These are phyloP conservation scores for Bolboschoenoplectus hybrid DNA, from an alignment of 202 grass and related monocot genomes.

Conservation along the genomic window DNA sequence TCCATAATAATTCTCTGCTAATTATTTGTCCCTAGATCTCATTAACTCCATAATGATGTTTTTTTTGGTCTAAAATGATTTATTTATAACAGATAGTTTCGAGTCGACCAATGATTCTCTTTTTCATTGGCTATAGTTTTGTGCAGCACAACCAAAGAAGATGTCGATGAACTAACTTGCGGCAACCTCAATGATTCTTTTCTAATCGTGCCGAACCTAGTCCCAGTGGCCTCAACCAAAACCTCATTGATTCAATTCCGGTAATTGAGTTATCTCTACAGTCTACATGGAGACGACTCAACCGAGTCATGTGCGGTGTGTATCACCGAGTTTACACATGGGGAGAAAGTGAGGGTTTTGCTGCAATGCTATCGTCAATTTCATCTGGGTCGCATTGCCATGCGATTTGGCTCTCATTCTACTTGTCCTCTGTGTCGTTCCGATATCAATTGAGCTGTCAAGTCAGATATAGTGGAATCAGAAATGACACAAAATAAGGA, in stretches of 20 bases:
- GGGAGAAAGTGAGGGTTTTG: constrained; percentile 52
- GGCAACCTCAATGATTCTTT: background rate
- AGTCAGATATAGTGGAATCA: background rate
- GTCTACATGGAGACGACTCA: background rate
- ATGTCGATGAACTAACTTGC: background rate
- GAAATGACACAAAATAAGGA: background rate
- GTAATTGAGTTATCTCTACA: background rate
- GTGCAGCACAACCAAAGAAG: background rate
- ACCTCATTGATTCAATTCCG: background rate
- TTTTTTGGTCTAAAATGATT: too few species aligned
- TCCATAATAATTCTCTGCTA: too few species aligned
- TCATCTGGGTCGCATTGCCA: constrained; percentile 69
- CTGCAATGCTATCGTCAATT: constrained; percentile 63
- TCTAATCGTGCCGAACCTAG: background rate
- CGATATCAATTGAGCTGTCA: constrained; percentile 23
- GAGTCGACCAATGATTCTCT: background rate
- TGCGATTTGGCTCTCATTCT: constrained; percentile 60
- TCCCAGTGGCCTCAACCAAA: background rate
- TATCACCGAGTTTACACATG: constrained; percentile 51
- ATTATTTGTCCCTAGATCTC: too few species aligned
- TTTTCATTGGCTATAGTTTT: background rate
- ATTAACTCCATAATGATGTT: too few species aligned
- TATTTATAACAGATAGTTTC: too few species aligned
- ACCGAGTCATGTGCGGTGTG: background rate
- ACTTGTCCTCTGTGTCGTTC: constrained; percentile 79